Conservation (phyloP, 805 yeast genomes). For the Suhomyces faveliae region DNA sequence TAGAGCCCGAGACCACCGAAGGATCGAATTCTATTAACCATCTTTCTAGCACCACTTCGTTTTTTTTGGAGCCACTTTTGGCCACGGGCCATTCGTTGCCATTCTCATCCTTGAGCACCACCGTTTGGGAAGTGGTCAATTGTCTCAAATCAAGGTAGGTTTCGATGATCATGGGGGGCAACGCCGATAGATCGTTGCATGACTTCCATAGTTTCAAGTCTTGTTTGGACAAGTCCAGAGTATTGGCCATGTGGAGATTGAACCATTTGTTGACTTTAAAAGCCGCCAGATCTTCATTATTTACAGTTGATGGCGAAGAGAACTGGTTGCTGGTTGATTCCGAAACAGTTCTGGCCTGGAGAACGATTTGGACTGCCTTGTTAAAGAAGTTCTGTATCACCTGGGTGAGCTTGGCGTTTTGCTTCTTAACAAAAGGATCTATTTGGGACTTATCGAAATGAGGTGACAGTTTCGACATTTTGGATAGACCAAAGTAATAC, state of each 20-base stretch:
- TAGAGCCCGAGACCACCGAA: slow-evolving; percentile 33
- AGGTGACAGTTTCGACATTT: not conserved
- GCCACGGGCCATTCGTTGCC: slow-evolving; percentile 57
- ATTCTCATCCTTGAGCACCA: slow-evolving; percentile 56
- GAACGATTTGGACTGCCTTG: slow-evolving; percentile 58
- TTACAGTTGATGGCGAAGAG: slow-evolving; percentile 10
- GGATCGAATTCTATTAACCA: slow-evolving; percentile 86
- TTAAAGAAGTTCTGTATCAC: slow-evolving; percentile 62
- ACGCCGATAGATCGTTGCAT: slow-evolving; percentile 36
- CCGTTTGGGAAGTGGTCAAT: slow-evolving; percentile 54
- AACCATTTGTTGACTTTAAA: slow-evolving; percentile 60
- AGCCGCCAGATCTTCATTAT: slow-evolving; percentile 14
- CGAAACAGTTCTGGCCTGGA: slow-evolving; percentile 42
- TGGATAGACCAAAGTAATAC: not conserved
- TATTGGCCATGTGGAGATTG: slow-evolving; percentile 46
- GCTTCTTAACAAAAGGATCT: slow-evolving; percentile 14
- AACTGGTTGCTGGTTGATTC: slow-evolving; percentile 19
- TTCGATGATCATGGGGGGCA: slow-evolving; percentile 86
- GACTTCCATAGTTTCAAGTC: slow-evolving; percentile 63
- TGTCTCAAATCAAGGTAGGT: slow-evolving; percentile 69
- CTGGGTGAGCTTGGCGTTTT: slow-evolving; percentile 38
- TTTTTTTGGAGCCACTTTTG: slow-evolving; percentile 56
- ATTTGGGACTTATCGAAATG: slow-evolving; percentile 5
- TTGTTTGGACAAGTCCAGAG: slow-evolving; percentile 42
- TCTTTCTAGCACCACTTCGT: slow-evolving; percentile 89